A percentile compares a stretch with the other conserved stretches of the same genome.
Evolutionary conservation across 2,329 filamentous ascomycete species (phyloP).

Genomic region (Penicillium hordei): DNA sequence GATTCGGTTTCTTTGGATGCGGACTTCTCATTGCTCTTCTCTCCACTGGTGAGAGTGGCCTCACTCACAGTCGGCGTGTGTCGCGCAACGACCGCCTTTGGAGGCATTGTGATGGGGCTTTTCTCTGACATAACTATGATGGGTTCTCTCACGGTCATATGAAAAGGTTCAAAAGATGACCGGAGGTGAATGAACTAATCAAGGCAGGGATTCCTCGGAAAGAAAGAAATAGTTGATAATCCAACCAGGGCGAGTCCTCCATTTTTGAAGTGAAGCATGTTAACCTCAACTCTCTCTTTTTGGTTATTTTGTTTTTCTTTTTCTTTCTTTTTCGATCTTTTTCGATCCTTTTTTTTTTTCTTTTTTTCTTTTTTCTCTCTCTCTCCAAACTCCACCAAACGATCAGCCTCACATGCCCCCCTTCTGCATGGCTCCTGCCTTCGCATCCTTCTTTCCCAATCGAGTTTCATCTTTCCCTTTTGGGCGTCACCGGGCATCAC

Average conservation of each 20-base stretch:
- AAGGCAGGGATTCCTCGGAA: neutral
- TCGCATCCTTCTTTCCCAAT: neutral
- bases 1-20: conserved; percentile 13
- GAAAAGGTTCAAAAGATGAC: conserved; percentile 22
- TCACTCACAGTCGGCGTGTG: conserved; percentile 17
- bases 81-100: neutral
- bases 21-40: conserved; percentile 17
- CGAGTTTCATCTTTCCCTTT: neutral
- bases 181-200: conserved; percentile 2
- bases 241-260: conserved; percentile 14
- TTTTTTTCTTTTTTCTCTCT: neutral
- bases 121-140: conserved; percentile 23
- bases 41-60: conserved; percentile 22
- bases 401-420: conserved; percentile 2
- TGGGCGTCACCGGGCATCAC: conserved; percentile 1
- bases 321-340: no score
- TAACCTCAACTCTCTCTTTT: neutral
- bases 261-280: conserved; percentile 7
- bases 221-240: conserved; percentile 16
- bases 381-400: neutral
- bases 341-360: neutral
- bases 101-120: conserved; percentile 12
- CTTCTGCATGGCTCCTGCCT: conserved; percentile 1
- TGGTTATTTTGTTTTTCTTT: neutral
- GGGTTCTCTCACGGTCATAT: neutral